Conservation (phyloP, 1,139 yeast species). For the Candida tetrigidarum region DNA sequence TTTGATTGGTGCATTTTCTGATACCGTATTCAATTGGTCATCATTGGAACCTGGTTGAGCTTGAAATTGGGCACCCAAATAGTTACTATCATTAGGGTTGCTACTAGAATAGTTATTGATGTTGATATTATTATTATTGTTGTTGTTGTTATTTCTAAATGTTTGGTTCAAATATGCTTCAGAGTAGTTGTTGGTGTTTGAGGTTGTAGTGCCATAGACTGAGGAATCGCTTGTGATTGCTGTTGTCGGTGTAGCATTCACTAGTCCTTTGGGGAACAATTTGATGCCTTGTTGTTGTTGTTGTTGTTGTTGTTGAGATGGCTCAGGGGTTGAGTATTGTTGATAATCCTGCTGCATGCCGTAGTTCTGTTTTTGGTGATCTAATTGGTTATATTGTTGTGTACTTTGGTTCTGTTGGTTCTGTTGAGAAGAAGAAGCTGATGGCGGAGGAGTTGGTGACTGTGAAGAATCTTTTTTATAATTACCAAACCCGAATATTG, state of each 20-base stretch:
- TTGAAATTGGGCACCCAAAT: constrained; percentile 11
- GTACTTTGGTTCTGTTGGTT: background rate
- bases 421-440: constrained; percentile 10
- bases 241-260: constrained; percentile 58
- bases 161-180: constrained; percentile 32
- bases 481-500: constrained; percentile 61
- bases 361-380: background rate
- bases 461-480: constrained; percentile 33
- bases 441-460: constrained; percentile 18
- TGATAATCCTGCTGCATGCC: constrained; percentile 10
- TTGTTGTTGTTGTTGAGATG: constrained; percentile 8
- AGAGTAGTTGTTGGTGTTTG: constrained; percentile 22
- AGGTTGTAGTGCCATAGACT: constrained; percentile 68
- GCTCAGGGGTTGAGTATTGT: constrained; percentile 8
- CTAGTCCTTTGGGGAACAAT: constrained; percentile 42
- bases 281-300: constrained; percentile 23
- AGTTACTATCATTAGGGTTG: constrained; percentile 9
- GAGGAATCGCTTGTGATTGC: constrained; percentile 64
- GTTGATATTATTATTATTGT: background rate
- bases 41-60: constrained; percentile 13
- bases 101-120: constrained; percentile 14
- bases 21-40: constrained; percentile 16
- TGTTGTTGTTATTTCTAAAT: constrained; percentile 21
- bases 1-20: constrained; percentile 45
- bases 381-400: constrained; percentile 1